Base-by-base conservation (phyloP, 78 protist species). In the Bigelowiella natans region DNA sequence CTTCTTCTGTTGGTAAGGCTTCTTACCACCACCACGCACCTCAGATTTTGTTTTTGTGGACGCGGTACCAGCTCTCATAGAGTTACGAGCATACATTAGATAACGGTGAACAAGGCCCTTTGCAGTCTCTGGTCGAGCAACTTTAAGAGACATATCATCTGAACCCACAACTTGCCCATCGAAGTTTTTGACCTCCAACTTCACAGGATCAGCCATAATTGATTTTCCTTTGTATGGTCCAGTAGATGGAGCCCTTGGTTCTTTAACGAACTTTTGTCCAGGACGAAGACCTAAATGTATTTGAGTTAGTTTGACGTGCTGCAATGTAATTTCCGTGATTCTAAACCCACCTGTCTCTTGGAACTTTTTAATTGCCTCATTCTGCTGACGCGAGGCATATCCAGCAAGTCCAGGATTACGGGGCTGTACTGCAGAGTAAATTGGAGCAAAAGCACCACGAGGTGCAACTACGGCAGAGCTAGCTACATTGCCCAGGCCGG, bases 1-100 rank as follows among this genome's bases (percentile, higher is more conserved):
- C 40, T 84, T 86, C 93, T 91, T 91, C 64, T 91, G 93, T 39
- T 40, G 28, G 36, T 37, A 38, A 0, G 83, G 85, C 90, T 91
- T 91, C 34, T 85, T 83, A n/a, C 85, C 83, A 26, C 85, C 86
- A 11, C 93, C 93, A 7, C 82, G 39, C 26, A 91, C 93, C 39
- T 91, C 93, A 3, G 30, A 1, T 40, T 85, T 83, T 1, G 90
- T 86, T 36, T 87, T 85, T 1, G 90, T 38, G 36, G 36, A 1
- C 26, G 87, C 90, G 1, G 93, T 91, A 36, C 93, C 90, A 29
- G 38, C 82, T 1, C 93, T 89, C 36, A 64, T 7, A 51, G 73
- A 7, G 73, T 51, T 51, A 26, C 18, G 73, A 18, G 73, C 73
- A 18, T 51, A 51, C 73, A 51, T 51, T 18, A 51, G 73, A 18